Base-by-base conservation (phyloP, 1,284 basidiomycete species). In the Trichosporon faecale region DNA sequence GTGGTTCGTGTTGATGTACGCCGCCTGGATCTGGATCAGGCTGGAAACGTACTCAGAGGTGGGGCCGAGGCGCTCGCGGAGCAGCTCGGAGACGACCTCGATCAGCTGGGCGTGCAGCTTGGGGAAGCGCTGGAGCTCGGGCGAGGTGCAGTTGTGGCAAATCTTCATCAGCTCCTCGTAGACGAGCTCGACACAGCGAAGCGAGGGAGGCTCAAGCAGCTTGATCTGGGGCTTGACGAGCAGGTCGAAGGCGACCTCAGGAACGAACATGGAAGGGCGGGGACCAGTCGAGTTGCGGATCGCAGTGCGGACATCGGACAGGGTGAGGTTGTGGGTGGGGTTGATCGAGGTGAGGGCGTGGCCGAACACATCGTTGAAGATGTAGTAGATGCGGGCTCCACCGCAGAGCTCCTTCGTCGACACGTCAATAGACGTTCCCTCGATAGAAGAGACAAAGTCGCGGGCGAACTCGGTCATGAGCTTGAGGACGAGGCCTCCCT, bases 111-210 rank as follows among this genome's bases (percentile, higher is more conserved):
- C 90, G 79, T 98, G 95, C 27, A 99, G 85, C 52, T 90, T 87
- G 18, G 97, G 97, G 87, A 98, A 99, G 25, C 96, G 90, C 87
- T 95, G 91, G n/a, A 99, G 87, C 84, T 98, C 97, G 66, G 88
- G 83, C 79, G 91, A 92, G 8, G 95, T 97, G 85, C 95, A 98
- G 81, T 96, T 98, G 84, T 99, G 97, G 84, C 97, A 99, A 72
- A 99, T 97, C 87, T 98, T 98, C 79, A 99, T 98, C 67, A 99
- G 86, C 84, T 99, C 97, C 83, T 99, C 97, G 82, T 99, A 99
- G 12, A 99, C 97, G 74, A 99, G 85, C 84, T 99, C 97, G 33
- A 99, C 97, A 78, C 97, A 99, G 52, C 96, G 88, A 84, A 98
- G 84, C 84, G 92, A 92, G 7, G 97, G 96, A 5, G 93, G 88